A percentile compares a stretch with the other conserved stretches of the same genome.
These are phyloP conservation scores for Coemansia sp. DNA, from an alignment of 192 early-diverging fungal species.

Conservation along the genomic window DNA sequence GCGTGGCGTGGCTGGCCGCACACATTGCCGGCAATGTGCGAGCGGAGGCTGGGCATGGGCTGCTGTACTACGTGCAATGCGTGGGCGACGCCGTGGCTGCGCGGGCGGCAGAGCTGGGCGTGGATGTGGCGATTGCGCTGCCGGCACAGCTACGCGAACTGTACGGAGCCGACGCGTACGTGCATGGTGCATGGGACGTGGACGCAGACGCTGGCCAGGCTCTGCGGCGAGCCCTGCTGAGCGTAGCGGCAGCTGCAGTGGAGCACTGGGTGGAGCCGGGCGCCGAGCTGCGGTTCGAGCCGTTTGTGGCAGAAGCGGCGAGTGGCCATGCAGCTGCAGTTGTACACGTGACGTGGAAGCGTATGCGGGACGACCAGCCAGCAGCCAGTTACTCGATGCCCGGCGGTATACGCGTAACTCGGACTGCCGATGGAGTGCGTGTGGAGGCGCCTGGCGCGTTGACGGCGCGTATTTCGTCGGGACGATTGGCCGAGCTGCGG, in stretches of 20 bases:
- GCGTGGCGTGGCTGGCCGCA: constrained; percentile 24
- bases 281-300: constrained; percentile 24
- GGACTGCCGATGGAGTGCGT: neutral
- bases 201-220: constrained; percentile 11
- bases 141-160: constrained; percentile 9
- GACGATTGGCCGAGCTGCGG: neutral
- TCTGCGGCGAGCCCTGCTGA: constrained; percentile 26
- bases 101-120: constrained; percentile 29
- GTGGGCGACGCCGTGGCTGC: constrained; percentile 40
- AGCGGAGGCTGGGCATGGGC: neutral
- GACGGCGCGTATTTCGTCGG: neutral
- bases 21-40: constrained; percentile 9
- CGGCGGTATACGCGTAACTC: neutral
- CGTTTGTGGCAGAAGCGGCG: neutral
- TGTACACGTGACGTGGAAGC: constrained; percentile 14
- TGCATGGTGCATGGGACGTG: constrained; percentile 21
- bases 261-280: constrained; percentile 29
- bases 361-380: constrained; percentile 11
- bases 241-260: constrained; percentile 23
- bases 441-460: constrained; percentile 16
- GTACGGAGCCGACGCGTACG: constrained; percentile 8
- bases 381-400: constrained; percentile 12
- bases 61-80: constrained; percentile 29
- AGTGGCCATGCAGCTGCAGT: neutral
- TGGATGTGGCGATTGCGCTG: constrained; percentile 23